A percentile compares a stretch with the other conserved stretches of the same genome.
These are phyloP conservation scores for Oryza glumipatula DNA, from an alignment of 176 grass and related monocot genomes.

Conservation along the genomic window DNA sequence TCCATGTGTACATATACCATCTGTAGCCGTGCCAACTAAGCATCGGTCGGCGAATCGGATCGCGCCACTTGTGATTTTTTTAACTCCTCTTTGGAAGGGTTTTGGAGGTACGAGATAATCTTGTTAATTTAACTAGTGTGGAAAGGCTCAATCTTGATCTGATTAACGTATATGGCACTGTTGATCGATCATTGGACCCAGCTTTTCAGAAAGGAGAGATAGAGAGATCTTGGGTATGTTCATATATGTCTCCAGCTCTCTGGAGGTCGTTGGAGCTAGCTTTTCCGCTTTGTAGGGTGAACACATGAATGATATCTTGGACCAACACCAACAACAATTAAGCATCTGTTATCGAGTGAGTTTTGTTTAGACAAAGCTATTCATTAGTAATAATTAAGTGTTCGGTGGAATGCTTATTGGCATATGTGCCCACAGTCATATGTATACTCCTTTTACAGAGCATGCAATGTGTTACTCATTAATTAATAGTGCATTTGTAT, in stretches of 20 bases:
- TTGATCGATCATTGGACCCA: conserved; percentile 29
- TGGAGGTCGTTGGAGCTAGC: neutral
- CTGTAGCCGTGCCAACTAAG: neutral
- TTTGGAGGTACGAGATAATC: neutral
- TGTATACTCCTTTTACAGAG: neutral
- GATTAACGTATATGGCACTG: neutral
- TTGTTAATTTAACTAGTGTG: neutral
- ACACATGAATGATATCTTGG: neutral
- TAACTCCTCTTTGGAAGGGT: neutral
- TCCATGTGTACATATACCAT: neutral
- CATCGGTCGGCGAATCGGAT: neutral
- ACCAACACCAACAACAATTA: neutral
- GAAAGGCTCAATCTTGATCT: conserved; percentile 21
- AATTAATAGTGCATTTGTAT: no score
- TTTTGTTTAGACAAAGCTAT: neutral
- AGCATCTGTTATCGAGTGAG: neutral
- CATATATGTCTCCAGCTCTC: neutral
- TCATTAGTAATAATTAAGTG: conserved; percentile 6
- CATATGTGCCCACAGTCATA: neutral
- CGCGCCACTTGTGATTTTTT: neutral
- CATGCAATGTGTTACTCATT: neutral
- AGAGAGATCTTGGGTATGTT: conserved; percentile 10
- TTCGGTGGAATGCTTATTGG: neutral
- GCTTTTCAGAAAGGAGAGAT: conserved; percentile 26
- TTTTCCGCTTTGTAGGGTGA: neutral